Conservation (phyloP, 495 filamentous ascomycete species). For the Aspergillus indologenus region DNA sequence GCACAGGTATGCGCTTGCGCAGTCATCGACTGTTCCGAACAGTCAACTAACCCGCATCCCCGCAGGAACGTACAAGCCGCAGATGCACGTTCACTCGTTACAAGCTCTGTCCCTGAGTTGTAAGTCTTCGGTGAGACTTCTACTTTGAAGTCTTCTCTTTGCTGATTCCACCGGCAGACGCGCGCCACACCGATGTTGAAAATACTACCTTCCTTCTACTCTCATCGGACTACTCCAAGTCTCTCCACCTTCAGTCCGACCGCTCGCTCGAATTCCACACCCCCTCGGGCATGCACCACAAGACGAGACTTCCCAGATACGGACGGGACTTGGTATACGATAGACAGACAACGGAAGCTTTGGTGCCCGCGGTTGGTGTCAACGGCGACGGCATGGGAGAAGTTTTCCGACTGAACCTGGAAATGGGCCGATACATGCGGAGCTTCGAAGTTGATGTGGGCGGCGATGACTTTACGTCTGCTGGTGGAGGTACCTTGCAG, state of each 20-base stretch:
- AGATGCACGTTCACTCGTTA: slow-evolving; percentile 93
- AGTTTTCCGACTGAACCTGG: slow-evolving; percentile 89
- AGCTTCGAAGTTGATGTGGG: slow-evolving; percentile 79
- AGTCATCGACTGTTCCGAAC: neutral
- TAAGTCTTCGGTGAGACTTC: neutral
- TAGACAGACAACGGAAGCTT: slow-evolving; percentile 76
- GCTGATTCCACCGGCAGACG: slow-evolving; percentile 12
- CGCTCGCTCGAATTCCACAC: slow-evolving; percentile 94
- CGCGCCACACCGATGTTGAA: slow-evolving; percentile 88
- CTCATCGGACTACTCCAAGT: slow-evolving; percentile 94
- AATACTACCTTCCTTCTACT: slow-evolving; percentile 91
- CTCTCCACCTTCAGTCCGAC: slow-evolving; percentile 87
- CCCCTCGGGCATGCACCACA: slow-evolving; percentile 81
- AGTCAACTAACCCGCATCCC: slow-evolving; percentile 15
- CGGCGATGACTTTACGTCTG: slow-evolving; percentile 66
- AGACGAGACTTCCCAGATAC: slow-evolving; percentile 83
- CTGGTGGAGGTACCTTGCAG: slow-evolving; percentile 67
- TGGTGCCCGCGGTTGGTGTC: slow-evolving; percentile 84
- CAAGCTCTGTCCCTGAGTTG: slow-evolving; percentile 91
- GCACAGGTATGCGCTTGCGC: slow-evolving; percentile 64
- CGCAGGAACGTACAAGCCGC: slow-evolving; percentile 83
- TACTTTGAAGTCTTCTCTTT: neutral
- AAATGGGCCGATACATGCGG: slow-evolving; percentile 86
- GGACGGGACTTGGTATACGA: slow-evolving; percentile 87
- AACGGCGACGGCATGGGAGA: slow-evolving; percentile 82